Percentiles rank a stretch among this genome's conserved stretches.
These are phyloP conservation scores for Porphyridium purpureum DNA, from an alignment of 23 red algal species.

Conservation along the genomic window DNA sequence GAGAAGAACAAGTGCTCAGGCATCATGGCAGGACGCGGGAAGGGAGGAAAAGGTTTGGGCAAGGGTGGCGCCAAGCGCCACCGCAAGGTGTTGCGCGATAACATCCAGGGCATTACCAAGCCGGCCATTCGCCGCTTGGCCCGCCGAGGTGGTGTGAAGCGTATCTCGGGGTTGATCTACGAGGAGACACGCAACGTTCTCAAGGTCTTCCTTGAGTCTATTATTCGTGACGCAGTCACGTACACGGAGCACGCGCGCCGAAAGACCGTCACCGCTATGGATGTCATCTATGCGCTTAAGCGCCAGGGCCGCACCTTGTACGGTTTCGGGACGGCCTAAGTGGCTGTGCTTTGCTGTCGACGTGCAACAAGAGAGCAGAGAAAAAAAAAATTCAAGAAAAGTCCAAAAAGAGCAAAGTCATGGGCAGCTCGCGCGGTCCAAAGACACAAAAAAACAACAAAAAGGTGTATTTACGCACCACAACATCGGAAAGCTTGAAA, in stretches of 20 bases:
- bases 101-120: constrained; percentile 99
- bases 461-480: too few relatives aligned
- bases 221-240: constrained; percentile 92
- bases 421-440: too few relatives aligned
- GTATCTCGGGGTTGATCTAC: constrained; percentile 98
- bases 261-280: constrained; percentile 96
- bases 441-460: too few relatives aligned
- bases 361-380: too few relatives aligned
- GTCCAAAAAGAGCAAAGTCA: too few relatives aligned
- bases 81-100: constrained; percentile 98
- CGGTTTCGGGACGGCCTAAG: too few relatives aligned
- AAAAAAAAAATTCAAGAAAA: too few relatives aligned
- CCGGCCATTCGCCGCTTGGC: constrained; percentile 96
- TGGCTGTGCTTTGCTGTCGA: too few relatives aligned
- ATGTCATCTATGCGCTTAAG: constrained; percentile 97
- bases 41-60: constrained; percentile 98
- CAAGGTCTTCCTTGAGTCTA: constrained; percentile 87
- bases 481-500: too few relatives aligned
- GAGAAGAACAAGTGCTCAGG: too few relatives aligned
- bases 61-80: constrained; percentile 99
- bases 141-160: constrained; percentile 97
- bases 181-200: constrained; percentile 99
- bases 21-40: constrained; percentile 93
- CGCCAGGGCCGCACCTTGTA: constrained; percentile 96
- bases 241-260: constrained; percentile 98